These are phyloP conservation scores for Cadophora sp. DNA, from an alignment of 2,329 filamentous ascomycete genomes.

Conservation along the genomic window DNA sequence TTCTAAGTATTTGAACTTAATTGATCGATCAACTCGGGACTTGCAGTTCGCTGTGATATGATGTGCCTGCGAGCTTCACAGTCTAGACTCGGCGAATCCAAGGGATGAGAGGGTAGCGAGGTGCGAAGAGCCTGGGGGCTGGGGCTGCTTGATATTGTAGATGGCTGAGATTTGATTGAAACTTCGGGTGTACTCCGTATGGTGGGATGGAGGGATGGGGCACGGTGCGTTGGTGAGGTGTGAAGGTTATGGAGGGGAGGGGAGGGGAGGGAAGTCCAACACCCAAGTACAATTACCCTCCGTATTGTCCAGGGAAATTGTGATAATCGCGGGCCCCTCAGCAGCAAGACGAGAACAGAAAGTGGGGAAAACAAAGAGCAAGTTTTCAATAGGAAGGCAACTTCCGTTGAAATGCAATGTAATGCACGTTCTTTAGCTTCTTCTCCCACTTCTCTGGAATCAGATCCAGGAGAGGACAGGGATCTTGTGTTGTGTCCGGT, in stretches of 20 bases:
- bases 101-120: neutral
- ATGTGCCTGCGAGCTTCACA: neutral
- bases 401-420: neutral
- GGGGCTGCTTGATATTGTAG: neutral
- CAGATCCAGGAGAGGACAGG: neutral
- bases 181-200: too few relatives aligned
- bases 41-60: neutral
- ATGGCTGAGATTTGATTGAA: too few relatives aligned
- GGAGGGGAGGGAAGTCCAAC: neutral
- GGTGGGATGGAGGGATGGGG: neutral
- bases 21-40: neutral
- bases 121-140: neutral
- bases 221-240: neutral
- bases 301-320: neutral
- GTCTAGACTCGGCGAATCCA: neutral
- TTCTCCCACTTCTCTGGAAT: neutral
- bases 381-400: neutral
- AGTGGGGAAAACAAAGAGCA: neutral
- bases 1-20: neutral
- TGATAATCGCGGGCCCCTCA: neutral
- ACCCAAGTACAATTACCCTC: neutral
- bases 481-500: neutral
- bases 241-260: neutral
- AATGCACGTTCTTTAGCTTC: neutral
- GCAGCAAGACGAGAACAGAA: neutral